A percentile compares a stretch with the other conserved stretches of the same genome.
These are phyloP conservation scores for Ophiosphaerella korrae DNA, from an alignment of 2,329 filamentous ascomycete species.

Conservation along the genomic window DNA sequence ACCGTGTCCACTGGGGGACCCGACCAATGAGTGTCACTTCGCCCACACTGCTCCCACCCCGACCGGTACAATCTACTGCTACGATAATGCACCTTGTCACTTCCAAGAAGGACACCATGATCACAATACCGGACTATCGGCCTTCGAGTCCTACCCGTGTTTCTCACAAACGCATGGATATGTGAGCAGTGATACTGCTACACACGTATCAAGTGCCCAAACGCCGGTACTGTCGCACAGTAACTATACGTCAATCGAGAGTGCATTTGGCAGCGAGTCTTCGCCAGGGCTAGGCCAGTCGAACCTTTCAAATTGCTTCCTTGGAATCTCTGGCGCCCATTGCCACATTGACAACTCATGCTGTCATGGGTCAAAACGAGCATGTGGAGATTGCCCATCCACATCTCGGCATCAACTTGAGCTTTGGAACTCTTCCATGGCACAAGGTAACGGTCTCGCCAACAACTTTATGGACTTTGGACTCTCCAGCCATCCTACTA, in stretches of 20 bases:
- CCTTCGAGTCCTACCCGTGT: constrained; percentile 39
- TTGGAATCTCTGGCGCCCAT: constrained; percentile 39
- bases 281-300: constrained; percentile 22
- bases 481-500: constrained; percentile 24
- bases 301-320: constrained; percentile 29
- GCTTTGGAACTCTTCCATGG: constrained; percentile 34
- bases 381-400: constrained; percentile 35
- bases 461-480: constrained; percentile 34
- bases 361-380: constrained; percentile 37
- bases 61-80: constrained; percentile 42
- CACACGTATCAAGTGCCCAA: constrained; percentile 30
- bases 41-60: constrained; percentile 38
- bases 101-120: constrained; percentile 37
- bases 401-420: constrained; percentile 32
- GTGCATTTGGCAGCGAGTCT: constrained; percentile 31
- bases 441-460: constrained; percentile 32
- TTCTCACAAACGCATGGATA: constrained; percentile 33
- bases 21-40: constrained; percentile 37
- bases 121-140: constrained; percentile 26
- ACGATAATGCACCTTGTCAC: constrained; percentile 41
- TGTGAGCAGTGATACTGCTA: constrained; percentile 21
- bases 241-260: constrained; percentile 41
- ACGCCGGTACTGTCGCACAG: constrained; percentile 40
- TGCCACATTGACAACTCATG: constrained; percentile 45
- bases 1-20: constrained; percentile 40